Evolutionary conservation across 305 asterid species (phyloP), one percentile per base, ranked within the genome.

Genomic region (Fraxinus albicans): DNA sequence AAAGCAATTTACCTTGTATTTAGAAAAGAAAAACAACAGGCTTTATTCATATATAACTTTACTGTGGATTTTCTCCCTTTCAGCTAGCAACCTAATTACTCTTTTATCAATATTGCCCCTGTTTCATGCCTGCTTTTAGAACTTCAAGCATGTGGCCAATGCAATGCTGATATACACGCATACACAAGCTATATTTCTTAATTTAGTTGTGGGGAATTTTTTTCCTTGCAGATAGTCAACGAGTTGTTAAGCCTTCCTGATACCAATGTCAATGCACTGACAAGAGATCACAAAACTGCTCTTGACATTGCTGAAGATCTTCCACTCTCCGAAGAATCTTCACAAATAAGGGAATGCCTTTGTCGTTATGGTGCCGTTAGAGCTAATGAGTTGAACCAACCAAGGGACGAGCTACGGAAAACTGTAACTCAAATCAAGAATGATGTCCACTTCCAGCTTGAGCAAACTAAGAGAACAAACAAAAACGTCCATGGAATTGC

Each of bases 361-460:
- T 73, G 87, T 44, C 92, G 63, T 15, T 89, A 79, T 8, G 93
- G 93, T 9, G 93, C 90, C 2, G 86, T 90, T 12, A 77, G 92
- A 82, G 93, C 93, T 25, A 90, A 90, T n/a, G 93, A 90, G 44
- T 23, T 90, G 88, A 90, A 90, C 65, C 93, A 90, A 67, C 93
- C 93, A 4, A 67, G 93, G 77, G 93, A 89, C 3, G 93, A 89
- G 89, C 91, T 90, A n/a, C 88, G 93, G 25, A 90, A 90, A 74
- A 90, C 93, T 3, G 93, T 90, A 8, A 89, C 93, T 15, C 93
- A 90, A 67, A 90, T 90, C 0, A 90, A 90, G 77, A 90, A 89
- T 0, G 93, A 90, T 17, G 93, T 90, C 27, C 92, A 89, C 87
- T 89, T 89, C 8, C 93, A 90, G 89, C 93, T 90, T 27, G 91